A percentile compares a stretch with the other conserved stretches of the same genome.
phyloP scores from a whole-genome alignment of 2,329 filamentous ascomycete genomes.

The Penicillium sp. region DNA sequence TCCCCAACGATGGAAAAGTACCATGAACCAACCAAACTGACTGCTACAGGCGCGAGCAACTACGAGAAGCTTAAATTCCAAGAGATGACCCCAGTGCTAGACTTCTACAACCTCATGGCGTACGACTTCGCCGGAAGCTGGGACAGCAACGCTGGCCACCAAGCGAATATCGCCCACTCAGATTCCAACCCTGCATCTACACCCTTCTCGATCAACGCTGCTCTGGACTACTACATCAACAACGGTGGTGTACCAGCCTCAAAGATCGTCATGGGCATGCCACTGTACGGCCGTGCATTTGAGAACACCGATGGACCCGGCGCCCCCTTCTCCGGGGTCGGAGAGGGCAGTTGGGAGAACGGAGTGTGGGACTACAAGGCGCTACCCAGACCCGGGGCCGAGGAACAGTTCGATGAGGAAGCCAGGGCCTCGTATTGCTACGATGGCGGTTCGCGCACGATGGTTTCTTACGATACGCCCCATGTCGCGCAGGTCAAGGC shows the following conservation, averaged over 20 bases:
- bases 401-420: constrained; percentile 63
- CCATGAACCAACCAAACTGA: constrained; percentile 47
- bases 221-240: constrained; percentile 68
- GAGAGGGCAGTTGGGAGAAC: constrained; percentile 73
- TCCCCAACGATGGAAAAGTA: constrained; percentile 41
- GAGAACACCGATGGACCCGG: constrained; percentile 76
- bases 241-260: constrained; percentile 59
- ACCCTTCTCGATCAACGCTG: constrained; percentile 72
- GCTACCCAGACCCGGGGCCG: constrained; percentile 67
- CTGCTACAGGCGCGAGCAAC: constrained; percentile 43
- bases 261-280: constrained; percentile 92
- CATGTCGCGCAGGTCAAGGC: constrained; percentile 68
- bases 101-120: constrained; percentile 67
- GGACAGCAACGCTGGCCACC: constrained; percentile 71
- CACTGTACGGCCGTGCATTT: constrained; percentile 89
- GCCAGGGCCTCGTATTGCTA: constrained; percentile 77
- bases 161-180: constrained; percentile 73
- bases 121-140: constrained; percentile 86
- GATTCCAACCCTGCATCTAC: constrained; percentile 62
- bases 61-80: constrained; percentile 48
- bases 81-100: constrained; percentile 50
- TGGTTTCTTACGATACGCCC: constrained; percentile 71
- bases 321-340: constrained; percentile 68
- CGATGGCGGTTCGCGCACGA: constrained; percentile 58
- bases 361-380: constrained; percentile 88